A percentile compares a stretch with the other conserved stretches of the same genome.
phyloP scores from a whole-genome alignment of 805 yeast genomes.

The Candida verbasci region DNA sequence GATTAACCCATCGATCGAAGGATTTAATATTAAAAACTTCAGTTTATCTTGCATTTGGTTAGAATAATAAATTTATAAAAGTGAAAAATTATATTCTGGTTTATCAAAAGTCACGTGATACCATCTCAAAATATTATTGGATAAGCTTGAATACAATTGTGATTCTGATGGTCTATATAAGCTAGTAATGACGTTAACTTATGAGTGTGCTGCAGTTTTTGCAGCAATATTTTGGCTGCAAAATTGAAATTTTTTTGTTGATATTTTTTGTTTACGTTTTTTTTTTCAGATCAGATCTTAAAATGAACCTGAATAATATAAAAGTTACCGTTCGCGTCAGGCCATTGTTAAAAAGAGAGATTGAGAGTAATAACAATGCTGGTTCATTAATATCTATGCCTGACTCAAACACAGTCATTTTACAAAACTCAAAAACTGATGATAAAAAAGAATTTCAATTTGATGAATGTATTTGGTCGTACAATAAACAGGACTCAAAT shows the following conservation, averaged over 20 bases:
- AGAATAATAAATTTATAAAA: no score
- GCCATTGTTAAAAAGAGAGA: constrained; percentile 37
- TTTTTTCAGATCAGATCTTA: background rate
- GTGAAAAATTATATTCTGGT: background rate
- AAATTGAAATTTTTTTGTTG: no score
- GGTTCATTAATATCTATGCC: constrained; percentile 28
- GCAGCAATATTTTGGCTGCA: no score
- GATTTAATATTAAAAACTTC: constrained; percentile 44
- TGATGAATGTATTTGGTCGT: constrained; percentile 19
- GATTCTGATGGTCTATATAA: no score
- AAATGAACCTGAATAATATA: constrained; percentile 23
- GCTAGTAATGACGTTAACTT: no score
- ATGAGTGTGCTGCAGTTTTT: no score
- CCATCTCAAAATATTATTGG: no score
- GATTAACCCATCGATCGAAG: constrained; percentile 36
- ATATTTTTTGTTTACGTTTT: no score
- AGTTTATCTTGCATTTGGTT: constrained; percentile 10
- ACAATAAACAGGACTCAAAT: constrained; percentile 3
- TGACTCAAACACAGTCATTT: constrained; percentile 13
- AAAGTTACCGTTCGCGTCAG: constrained; percentile 52
- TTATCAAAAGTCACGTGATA: background rate
- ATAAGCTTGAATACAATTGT: no score
- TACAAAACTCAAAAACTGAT: constrained; percentile 18
- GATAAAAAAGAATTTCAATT: constrained; percentile 12
- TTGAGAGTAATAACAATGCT: constrained; percentile 7